A percentile compares a stretch with the other conserved stretches of the same genome.
phyloP scores from a whole-genome alignment of 345 rosid species.

The Bruguiera parviflora region DNA sequence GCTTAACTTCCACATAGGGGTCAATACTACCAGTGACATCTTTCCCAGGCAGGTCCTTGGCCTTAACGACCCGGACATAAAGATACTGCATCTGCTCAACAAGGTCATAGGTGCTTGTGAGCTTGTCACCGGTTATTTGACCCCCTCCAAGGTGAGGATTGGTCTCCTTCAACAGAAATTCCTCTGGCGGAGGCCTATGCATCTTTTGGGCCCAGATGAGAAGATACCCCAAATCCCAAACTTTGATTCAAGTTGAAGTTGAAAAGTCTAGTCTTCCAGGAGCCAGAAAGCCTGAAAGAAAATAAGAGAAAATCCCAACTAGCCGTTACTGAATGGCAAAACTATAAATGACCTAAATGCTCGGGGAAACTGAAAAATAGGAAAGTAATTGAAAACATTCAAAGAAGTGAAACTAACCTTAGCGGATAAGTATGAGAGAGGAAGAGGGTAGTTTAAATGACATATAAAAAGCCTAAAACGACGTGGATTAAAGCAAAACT shows the following conservation, averaged over 20 bases:
- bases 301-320: constrained; percentile 16
- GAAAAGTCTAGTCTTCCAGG: no score
- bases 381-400: constrained; percentile 15
- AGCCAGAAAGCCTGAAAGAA: constrained; percentile 24
- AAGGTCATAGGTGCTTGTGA: constrained; percentile 72
- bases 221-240: constrained; percentile 6
- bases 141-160: constrained; percentile 83
- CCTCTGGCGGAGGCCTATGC: constrained; percentile 80
- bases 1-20: constrained; percentile 91
- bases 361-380: constrained; percentile 21
- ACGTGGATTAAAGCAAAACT: constrained; percentile 7
- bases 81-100: constrained; percentile 92
- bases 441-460: constrained; percentile 10
- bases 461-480: constrained; percentile 19
- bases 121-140: constrained; percentile 65
- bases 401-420: constrained; percentile 4
- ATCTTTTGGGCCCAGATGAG: constrained; percentile 32
- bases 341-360: constrained; percentile 11
- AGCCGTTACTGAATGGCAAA: constrained; percentile 21
- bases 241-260: constrained; percentile 5
- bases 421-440: constrained; percentile 7
- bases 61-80: constrained; percentile 87
- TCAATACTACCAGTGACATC: constrained; percentile 85
- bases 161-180: constrained; percentile 68
- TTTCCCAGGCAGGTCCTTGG: constrained; percentile 78